Conservation (phyloP, 2,329 filamentous ascomycete genomes). For the Cadophora sp. region DNA sequence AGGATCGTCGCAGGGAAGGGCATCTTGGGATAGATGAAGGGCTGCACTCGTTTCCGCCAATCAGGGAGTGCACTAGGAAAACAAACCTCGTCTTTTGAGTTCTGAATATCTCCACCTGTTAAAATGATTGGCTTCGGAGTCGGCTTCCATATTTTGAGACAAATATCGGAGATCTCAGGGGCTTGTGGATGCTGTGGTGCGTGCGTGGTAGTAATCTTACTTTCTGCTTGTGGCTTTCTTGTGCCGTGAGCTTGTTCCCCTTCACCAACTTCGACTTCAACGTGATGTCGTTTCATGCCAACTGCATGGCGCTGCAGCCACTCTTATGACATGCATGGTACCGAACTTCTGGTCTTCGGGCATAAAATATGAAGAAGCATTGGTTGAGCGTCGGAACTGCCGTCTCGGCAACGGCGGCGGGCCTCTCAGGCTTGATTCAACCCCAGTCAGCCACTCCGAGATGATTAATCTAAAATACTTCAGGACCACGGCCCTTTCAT, state of each 20-base stretch:
- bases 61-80: not conserved
- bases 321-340: slow-evolving; percentile 13
- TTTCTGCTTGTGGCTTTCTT: not conserved
- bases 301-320: not conserved
- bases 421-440: not conserved
- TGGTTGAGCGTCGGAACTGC: not conserved
- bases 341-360: not conserved
- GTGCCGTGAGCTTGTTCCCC: not conserved
- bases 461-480: not conserved
- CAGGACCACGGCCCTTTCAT: not conserved
- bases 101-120: slow-evolving; percentile 5
- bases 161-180: slow-evolving; percentile 3
- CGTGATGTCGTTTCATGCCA: not conserved
- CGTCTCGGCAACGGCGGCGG: not conserved
- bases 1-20: not conserved
- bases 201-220: not conserved
- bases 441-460: not conserved
- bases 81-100: not conserved
- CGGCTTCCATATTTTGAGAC: slow-evolving; percentile 3
- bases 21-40: slow-evolving; percentile 12
- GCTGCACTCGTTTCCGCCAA: slow-evolving; percentile 14
- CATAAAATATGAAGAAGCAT: not conserved
- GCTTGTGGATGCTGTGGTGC: slow-evolving; percentile 2
- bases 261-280: not conserved
- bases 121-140: slow-evolving; percentile 7